Evolutionary conservation across 1,284 basidiomycete genomes (phyloP).

Genomic region (Ceratobasidium sp.): DNA sequence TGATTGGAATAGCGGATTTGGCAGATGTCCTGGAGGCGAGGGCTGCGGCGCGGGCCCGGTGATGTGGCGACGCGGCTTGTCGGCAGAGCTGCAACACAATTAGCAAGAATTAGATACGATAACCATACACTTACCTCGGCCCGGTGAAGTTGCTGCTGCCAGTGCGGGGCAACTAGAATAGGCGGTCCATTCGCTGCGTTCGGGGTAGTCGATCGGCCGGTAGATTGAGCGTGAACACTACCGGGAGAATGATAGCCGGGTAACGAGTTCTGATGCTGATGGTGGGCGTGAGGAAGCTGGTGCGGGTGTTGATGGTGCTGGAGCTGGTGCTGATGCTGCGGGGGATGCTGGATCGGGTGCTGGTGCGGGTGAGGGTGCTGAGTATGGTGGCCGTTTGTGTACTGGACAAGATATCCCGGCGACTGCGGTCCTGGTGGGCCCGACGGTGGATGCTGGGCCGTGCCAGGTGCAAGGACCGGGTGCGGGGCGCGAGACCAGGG

Average conservation of each 20-base stretch:
- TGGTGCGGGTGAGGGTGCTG: slow-evolving; percentile 46
- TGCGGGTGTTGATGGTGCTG: slow-evolving; percentile 52
- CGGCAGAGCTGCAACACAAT: slow-evolving; percentile 68
- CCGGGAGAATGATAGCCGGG: slow-evolving; percentile 50
- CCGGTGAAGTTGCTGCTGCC: slow-evolving; percentile 52
- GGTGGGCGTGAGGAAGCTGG: slow-evolving; percentile 58
- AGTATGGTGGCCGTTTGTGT: slow-evolving; percentile 66
- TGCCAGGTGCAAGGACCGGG: slow-evolving; percentile 63
- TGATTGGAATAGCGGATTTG: slow-evolving; percentile 84
- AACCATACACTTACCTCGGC: slow-evolving; percentile 45
- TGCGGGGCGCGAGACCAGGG: slow-evolving; percentile 73
- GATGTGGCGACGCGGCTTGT: slow-evolving; percentile 78
- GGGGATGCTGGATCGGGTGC: slow-evolving; percentile 65
- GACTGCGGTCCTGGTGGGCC: slow-evolving; percentile 69
- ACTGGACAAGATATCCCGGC: slow-evolving; percentile 72
- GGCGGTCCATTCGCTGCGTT: slow-evolving; percentile 61
- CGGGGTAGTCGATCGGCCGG: slow-evolving; percentile 64
- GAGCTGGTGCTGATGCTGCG: slow-evolving; percentile 58
- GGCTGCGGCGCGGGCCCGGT: slow-evolving; percentile 80
- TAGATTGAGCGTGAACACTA: slow-evolving; percentile 53
- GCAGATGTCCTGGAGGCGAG: slow-evolving; percentile 80
- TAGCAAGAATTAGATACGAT: neutral
- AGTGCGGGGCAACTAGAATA: slow-evolving; percentile 44
- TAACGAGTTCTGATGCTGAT: slow-evolving; percentile 78
- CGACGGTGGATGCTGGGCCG: slow-evolving; percentile 60